phyloP scores from a whole-genome alignment of 257 asterid genomes.

The Capsicum pubescens region DNA sequence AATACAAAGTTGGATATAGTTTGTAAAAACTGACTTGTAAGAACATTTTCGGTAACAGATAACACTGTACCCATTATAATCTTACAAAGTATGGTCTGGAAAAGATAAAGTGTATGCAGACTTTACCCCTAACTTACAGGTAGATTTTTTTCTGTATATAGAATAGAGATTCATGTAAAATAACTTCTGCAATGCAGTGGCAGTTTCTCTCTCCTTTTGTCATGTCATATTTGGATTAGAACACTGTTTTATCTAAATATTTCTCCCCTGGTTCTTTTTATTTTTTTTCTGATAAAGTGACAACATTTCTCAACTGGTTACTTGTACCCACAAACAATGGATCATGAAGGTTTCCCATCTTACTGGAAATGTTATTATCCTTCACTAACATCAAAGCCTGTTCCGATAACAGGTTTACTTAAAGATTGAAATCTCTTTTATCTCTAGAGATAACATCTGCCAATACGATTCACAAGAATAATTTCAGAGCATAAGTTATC shows the following conservation, averaged over 20 bases:
- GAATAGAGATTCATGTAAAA: background rate
- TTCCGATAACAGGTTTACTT: background rate
- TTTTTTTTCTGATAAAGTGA: no score
- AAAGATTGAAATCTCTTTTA: conserved; percentile 6
- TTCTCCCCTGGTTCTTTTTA: background rate
- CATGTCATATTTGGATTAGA: conserved; percentile 10
- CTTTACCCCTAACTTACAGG: no score
- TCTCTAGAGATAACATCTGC: background rate
- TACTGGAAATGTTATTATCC: conserved; percentile 26
- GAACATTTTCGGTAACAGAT: background rate
- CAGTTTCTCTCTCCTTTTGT: background rate
- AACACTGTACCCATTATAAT: no score
- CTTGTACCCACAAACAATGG: conserved; percentile 8
- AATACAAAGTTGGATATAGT: background rate
- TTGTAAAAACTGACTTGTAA: background rate
- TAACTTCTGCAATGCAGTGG: background rate
- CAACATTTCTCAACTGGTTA: background rate
- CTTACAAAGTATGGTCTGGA: no score
- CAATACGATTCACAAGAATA: conserved; percentile 4
- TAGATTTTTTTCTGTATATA: no score
- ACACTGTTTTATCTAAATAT: background rate
- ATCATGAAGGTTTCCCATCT: background rate
- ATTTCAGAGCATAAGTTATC: conserved; percentile 17
- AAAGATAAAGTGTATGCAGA: no score
- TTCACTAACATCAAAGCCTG: background rate